phyloP scores from a whole-genome alignment of 805 yeast species.

The Millerozyma miso region DNA sequence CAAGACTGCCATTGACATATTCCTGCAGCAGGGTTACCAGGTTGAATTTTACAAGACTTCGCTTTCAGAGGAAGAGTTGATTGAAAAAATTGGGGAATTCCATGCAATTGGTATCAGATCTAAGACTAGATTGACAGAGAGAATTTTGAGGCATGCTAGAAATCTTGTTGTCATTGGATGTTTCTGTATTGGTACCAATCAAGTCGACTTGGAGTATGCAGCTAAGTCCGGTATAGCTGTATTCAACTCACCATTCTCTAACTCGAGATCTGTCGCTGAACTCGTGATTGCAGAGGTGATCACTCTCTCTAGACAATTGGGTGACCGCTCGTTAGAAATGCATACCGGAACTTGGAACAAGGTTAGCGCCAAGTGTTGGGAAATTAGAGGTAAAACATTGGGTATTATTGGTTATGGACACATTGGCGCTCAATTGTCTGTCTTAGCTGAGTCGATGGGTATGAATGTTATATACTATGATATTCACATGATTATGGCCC shows the following conservation, averaged over 20 bases:
- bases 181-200: constrained; percentile 99
- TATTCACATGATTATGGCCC: constrained; percentile 85
- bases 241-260: constrained; percentile 97
- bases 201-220: constrained; percentile 89
- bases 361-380: constrained; percentile 95
- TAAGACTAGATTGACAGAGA: constrained; percentile 82
- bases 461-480: constrained; percentile 95
- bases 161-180: constrained; percentile 91
- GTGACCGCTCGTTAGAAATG: constrained; percentile 93
- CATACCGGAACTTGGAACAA: constrained; percentile 98
- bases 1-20: constrained; percentile 82
- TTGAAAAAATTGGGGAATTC: constrained; percentile 87
- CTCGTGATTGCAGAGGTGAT: constrained; percentile 93
- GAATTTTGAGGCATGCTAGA: constrained; percentile 78
- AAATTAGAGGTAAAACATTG: constrained; percentile 95
- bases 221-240: constrained; percentile 93
- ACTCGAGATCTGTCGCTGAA: constrained; percentile 98
- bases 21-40: constrained; percentile 90
- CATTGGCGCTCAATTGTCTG: constrained; percentile 95
- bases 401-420: constrained; percentile 98
- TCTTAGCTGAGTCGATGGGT: constrained; percentile 96
- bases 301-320: constrained; percentile 90
- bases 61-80: constrained; percentile 86
- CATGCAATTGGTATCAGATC: constrained; percentile 99
- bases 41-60: constrained; percentile 91